Percentiles rank a stretch among this genome's conserved stretches.
Conservation (phyloP, 495 filamentous ascomycete genomes). For the Cercophora sp. region DNA sequence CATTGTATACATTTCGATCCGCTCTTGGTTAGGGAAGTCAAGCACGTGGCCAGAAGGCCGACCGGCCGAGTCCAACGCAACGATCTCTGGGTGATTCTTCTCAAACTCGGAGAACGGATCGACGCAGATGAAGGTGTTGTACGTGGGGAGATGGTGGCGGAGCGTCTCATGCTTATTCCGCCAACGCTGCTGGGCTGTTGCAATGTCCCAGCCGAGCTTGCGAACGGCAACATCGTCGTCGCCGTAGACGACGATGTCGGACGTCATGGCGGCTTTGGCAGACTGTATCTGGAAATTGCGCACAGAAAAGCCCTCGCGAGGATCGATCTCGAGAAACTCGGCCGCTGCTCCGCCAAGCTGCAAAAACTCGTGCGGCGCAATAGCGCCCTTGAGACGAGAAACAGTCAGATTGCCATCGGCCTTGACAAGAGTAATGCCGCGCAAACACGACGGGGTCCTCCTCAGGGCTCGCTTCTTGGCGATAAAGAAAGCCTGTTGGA, state of each 20-base stretch:
- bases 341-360: conserved; percentile 28
- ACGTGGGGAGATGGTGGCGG: conserved; percentile 55
- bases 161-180: conserved; percentile 55
- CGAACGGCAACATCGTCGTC: conserved; percentile 62
- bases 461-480: conserved; percentile 67
- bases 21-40: conserved; percentile 88
- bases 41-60: conserved; percentile 72
- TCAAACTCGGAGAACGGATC: conserved; percentile 74
- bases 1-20: conserved; percentile 90
- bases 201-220: conserved; percentile 65
- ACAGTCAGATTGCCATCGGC: conserved; percentile 71
- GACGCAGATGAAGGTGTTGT: conserved; percentile 76
- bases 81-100: conserved; percentile 59
- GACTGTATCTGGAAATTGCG: conserved; percentile 97
- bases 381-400: conserved; percentile 81
- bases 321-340: conserved; percentile 75
- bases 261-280: conserved; percentile 80
- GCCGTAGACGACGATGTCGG: conserved; percentile 89
- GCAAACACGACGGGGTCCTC: conserved; percentile 72
- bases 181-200: conserved; percentile 72
- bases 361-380: conserved; percentile 75
- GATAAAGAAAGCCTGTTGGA: conserved; percentile 86
- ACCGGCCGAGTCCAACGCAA: conserved; percentile 71
- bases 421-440: conserved; percentile 84
- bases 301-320: conserved; percentile 74